Evolutionary conservation across 2,329 filamentous ascomycete species (phyloP), one percentile per base, ranked within the genome.

Genomic region (Endoconidiophora polonica): DNA sequence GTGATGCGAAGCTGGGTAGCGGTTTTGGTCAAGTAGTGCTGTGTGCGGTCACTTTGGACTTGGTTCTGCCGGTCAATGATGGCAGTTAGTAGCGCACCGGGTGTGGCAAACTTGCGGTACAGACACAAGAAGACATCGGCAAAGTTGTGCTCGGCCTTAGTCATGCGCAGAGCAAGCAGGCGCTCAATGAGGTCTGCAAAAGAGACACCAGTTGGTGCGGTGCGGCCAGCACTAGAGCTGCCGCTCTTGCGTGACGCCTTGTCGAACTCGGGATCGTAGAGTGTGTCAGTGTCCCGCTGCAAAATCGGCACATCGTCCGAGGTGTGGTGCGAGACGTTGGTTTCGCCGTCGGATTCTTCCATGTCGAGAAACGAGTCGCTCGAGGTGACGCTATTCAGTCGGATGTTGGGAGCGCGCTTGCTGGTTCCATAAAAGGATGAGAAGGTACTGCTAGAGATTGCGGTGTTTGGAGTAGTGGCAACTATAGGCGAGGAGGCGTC

Each of bases 31-130:
- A 95, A 74, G 55, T 84, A 81, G 55, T 79, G 75, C 0, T 79
- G 72, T 7, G 72, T 70, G 56, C 75, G 79, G 54, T 83, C 79
- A 41, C 79, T 76, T 58, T 79, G 77, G 22, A 83, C 68, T 14
- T 69, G 71, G 56, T 94, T 83, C 54, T 94, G 77, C 38, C 83
- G 79, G 52, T 80, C 72, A 39, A 94, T 70, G 42, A 96, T 83
- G 5, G 85, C 79, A 39, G 79, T 74, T 48, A 96, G 77, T 3
- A 98, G 72, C 56, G 82, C 75, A 7, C 76, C 74, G 0, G 91
- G 91, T 2, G 88, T 77, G 3, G 86, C 83, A 61, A 98, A 96
- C 62, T 91, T 93, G 55, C 91, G 82, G 65, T 96, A 96, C 12
- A 96, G 70, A 56, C 90, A 94, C 26, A 96, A 71, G 59, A 96